A percentile compares a stretch with the other conserved stretches of the same genome.
phyloP scores from a whole-genome alignment of 148 eudicot species.

The Vaccinium darrowii region DNA sequence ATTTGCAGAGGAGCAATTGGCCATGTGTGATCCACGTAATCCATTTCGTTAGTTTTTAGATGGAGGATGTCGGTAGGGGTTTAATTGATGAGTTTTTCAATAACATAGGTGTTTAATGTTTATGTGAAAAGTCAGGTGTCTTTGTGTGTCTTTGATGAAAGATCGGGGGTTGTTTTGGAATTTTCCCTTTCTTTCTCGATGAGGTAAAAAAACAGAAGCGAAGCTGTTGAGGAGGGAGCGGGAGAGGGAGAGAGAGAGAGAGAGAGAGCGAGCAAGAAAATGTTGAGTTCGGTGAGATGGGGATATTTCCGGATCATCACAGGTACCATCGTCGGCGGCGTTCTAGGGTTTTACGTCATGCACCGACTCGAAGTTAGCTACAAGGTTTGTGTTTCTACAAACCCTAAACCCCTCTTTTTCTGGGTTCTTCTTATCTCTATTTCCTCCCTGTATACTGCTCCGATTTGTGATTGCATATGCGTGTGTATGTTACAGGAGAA shows the following conservation, averaged over 20 bases:
- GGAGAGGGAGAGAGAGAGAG: not conserved
- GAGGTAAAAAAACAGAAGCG: not conserved
- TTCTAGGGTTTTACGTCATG: conserved; percentile 53
- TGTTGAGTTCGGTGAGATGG: conserved; percentile 35
- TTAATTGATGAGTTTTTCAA: too few species aligned
- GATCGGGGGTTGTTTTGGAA: too few species aligned
- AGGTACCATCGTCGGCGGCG: conserved; percentile 49
- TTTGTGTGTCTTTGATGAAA: too few species aligned
- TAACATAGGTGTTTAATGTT: conserved; percentile 17
- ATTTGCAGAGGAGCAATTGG: too few species aligned
- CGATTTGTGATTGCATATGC: not conserved
- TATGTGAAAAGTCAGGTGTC: too few species aligned
- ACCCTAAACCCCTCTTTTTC: not conserved
- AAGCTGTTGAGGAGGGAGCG: not conserved
- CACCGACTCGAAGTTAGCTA: conserved; percentile 46
- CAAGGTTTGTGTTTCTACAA: conserved; percentile 31
- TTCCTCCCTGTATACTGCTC: not conserved
- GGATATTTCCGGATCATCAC: conserved; percentile 47
- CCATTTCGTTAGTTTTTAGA: too few species aligned
- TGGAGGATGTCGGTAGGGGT: too few species aligned
- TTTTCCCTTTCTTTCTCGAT: too few species aligned
- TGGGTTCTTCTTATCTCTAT: not conserved
- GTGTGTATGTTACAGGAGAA: conserved; percentile 35
- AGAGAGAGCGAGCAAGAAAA: conserved; percentile 9
- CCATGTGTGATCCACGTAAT: too few species aligned